Base-by-base conservation (phyloP, 192 early-diverging fungal species). In the Coemansia sp. region DNA sequence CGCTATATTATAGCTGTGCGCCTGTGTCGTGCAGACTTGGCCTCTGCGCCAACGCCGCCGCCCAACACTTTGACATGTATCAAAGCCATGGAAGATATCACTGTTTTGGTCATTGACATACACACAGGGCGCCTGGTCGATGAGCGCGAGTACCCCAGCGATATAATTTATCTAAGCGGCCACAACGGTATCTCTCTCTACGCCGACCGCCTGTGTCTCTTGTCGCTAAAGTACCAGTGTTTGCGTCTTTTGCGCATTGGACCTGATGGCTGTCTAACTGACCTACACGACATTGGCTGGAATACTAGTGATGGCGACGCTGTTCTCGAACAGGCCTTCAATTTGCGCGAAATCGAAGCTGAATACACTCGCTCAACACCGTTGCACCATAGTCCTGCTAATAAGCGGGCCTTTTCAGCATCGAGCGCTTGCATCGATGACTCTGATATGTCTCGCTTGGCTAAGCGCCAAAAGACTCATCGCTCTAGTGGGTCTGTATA, bases 151-250 rank as follows among this genome's bases (percentile, higher is more conserved):
- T 84, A 76, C 47, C 68, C 64, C 4, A 65, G 62, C 46, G 82
- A 84, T 42, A 76, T 73, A 35, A 73, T 84, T 1, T 76, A 76
- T 26, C 58, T 84, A 37, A 69, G 74, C 52, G 82, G 82, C 0
- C 82, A 84, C 63, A 73, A 68, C 40, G 82, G 82, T 16, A 35
- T 84, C 39, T 76, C 73, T 37, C 32, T 84, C 11, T 70, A 53
- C 14, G 71, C 70, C 1, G 82, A 84, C 66, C 77, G 63, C 55
- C 70, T 84, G 46, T 76, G 82, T 47, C 23, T 84, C 6, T 16
- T 84, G 57, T 84, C 82, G 44, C 68, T 84, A 26, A 76, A 76
- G 58, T 50, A 79, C 68, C 82, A 84, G 71, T 84, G 82, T 57
- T 32, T 84, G 68, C 64, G 74, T 2, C 44, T 84, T n/a, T 37